Conservation (phyloP, 2,329 filamentous ascomycete genomes). For the Colletotrichum aenigma region DNA sequence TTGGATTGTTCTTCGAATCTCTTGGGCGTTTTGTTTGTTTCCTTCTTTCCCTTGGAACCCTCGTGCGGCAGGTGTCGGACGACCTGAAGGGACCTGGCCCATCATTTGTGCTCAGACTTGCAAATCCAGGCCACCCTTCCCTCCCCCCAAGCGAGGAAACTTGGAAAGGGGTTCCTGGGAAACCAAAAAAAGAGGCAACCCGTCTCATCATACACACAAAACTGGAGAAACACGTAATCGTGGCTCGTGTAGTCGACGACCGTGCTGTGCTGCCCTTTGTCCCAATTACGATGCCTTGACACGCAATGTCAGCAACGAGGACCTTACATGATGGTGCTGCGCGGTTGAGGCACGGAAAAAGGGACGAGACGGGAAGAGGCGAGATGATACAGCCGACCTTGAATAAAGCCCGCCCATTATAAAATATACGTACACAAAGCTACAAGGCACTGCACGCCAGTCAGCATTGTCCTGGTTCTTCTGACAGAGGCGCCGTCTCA, state of each 20-base stretch:
- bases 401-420: background rate
- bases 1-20: background rate
- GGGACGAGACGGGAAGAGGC: constrained; percentile 1
- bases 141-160: background rate
- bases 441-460: background rate
- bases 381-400: background rate
- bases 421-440: background rate
- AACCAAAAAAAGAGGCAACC: background rate
- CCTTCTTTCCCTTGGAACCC: background rate
- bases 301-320: background rate
- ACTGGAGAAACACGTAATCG: background rate
- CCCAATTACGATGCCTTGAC: background rate
- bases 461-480: background rate
- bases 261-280: background rate
- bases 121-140: background rate
- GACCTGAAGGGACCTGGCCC: background rate
- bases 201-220: background rate
- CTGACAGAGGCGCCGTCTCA: background rate
- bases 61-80: background rate
- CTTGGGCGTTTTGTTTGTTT: background rate
- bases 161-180: background rate
- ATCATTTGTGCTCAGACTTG: background rate
- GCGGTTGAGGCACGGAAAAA: background rate
- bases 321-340: background rate
- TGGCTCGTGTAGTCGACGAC: background rate